These are phyloP conservation scores for Zygoascus ofunaensis DNA, from an alignment of 805 yeast genomes.

Conservation along the genomic window DNA sequence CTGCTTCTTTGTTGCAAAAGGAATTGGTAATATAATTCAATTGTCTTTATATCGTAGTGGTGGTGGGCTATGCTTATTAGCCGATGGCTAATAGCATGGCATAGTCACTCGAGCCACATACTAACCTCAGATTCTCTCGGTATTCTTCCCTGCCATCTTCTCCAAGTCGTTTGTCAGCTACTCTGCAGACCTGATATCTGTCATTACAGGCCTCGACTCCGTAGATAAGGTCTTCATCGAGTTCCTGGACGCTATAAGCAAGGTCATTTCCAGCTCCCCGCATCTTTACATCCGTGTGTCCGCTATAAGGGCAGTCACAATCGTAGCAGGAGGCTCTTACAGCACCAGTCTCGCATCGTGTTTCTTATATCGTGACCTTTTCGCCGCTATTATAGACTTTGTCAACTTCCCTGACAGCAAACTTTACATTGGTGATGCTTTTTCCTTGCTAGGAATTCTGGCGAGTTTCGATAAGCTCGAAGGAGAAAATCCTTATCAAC, in stretches of 20 bases:
- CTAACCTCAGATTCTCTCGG: conserved; percentile 13
- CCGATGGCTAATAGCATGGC: no score
- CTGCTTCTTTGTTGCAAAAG: no score
- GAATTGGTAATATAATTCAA: no score
- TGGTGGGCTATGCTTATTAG: no score
- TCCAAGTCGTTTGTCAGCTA: conserved; percentile 21
- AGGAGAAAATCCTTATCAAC: conserved; percentile 29
- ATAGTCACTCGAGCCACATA: not conserved
- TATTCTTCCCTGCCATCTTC: conserved; percentile 23
- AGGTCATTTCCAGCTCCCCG: conserved; percentile 18
- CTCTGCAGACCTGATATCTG: conserved; percentile 25
- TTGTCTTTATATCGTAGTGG: no score
- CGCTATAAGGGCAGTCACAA: conserved; percentile 24
- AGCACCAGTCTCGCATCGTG: conserved; percentile 28
- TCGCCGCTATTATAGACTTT: conserved; percentile 28
- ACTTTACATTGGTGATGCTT: conserved; percentile 27
- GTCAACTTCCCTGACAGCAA: conserved; percentile 22
- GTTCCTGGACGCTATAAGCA: conserved; percentile 22
- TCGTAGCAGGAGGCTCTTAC: conserved; percentile 25
- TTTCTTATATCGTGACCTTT: conserved; percentile 30
- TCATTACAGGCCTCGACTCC: conserved; percentile 29
- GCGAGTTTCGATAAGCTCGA: conserved; percentile 30
- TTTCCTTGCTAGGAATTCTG: conserved; percentile 30
- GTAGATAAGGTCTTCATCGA: conserved; percentile 25
- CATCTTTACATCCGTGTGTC: conserved; percentile 15